These are phyloP conservation scores for Glonium stellatum DNA, from an alignment of 495 filamentous ascomycete genomes.

Conservation along the genomic window DNA sequence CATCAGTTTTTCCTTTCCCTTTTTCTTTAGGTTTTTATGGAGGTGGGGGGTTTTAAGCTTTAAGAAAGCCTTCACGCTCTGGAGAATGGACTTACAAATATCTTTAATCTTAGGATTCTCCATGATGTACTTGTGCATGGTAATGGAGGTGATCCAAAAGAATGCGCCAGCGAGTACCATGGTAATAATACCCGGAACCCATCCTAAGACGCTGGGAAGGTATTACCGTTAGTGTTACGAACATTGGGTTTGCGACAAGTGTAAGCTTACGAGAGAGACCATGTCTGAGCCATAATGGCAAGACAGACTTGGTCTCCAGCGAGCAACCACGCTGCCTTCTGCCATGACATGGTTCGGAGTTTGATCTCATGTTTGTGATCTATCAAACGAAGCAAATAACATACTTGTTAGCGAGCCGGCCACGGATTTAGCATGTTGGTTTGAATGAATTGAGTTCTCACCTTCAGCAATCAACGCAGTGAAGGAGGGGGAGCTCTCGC, in stretches of 20 bases:
- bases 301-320: conserved; percentile 44
- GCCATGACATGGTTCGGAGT: conserved; percentile 45
- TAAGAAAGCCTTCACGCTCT: neutral
- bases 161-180: conserved; percentile 19
- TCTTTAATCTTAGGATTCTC: conserved; percentile 43
- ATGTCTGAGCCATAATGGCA: conserved; percentile 46
- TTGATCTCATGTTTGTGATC: conserved; percentile 44
- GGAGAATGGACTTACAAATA: conserved; percentile 34
- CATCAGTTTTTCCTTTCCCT: neutral
- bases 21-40: no score
- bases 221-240: neutral
- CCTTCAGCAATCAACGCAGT: conserved; percentile 5
- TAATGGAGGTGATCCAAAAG: conserved; percentile 33
- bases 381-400: conserved; percentile 12
- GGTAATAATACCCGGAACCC: conserved; percentile 44
- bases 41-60: neutral
- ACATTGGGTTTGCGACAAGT: neutral
- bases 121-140: conserved; percentile 47
- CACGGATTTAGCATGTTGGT: neutral
- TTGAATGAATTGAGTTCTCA: neutral
- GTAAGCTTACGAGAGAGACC: conserved; percentile 40
- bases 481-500: neutral
- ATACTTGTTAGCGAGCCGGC: neutral
- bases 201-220: conserved; percentile 38
- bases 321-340: conserved; percentile 42